phyloP scores from a whole-genome alignment of 2,329 filamentous ascomycete genomes.

The Pochonia chlamydosporia region DNA sequence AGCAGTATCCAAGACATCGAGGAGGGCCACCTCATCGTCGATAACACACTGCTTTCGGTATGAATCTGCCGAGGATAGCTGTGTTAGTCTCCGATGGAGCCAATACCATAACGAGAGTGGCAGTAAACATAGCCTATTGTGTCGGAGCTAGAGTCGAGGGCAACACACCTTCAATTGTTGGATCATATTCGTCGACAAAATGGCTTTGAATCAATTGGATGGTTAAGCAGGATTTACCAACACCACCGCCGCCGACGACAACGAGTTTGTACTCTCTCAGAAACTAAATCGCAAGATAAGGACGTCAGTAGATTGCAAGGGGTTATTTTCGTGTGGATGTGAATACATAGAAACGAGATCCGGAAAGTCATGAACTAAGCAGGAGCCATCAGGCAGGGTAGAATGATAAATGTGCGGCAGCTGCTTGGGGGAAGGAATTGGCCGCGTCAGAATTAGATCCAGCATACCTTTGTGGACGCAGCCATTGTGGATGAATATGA shows the following conservation, averaged over 20 bases:
- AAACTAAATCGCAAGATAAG: constrained; percentile 47
- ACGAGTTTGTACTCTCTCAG: constrained; percentile 93
- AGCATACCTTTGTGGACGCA: constrained; percentile 28
- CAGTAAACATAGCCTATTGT: no score
- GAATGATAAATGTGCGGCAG: not conserved
- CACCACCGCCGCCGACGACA: constrained; percentile 94
- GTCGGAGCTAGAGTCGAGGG: not conserved
- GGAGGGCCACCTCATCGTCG: constrained; percentile 93
- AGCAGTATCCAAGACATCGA: constrained; percentile 96
- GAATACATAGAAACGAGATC: not conserved
- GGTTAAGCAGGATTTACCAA: constrained; percentile 98
- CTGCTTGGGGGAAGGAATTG: not conserved
- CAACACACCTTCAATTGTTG: constrained; percentile 84
- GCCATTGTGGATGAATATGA: constrained; percentile 23
- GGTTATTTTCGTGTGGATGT: constrained; percentile 3
- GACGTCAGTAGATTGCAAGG: not conserved
- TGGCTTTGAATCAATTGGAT: constrained; percentile 95
- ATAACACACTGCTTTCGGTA: constrained; percentile 99
- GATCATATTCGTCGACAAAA: constrained; percentile 99
- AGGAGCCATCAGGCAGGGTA: not conserved
- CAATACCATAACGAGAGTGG: no score
- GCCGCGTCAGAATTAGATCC: not conserved
- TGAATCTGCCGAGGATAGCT: constrained; percentile 59
- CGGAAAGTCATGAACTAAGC: not conserved
- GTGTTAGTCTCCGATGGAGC: no score